A percentile compares a stretch with the other conserved stretches of the same genome.
These are phyloP conservation scores for Aspergillus bertholletiae DNA, from an alignment of 495 filamentous ascomycete species.

Conservation along the genomic window DNA sequence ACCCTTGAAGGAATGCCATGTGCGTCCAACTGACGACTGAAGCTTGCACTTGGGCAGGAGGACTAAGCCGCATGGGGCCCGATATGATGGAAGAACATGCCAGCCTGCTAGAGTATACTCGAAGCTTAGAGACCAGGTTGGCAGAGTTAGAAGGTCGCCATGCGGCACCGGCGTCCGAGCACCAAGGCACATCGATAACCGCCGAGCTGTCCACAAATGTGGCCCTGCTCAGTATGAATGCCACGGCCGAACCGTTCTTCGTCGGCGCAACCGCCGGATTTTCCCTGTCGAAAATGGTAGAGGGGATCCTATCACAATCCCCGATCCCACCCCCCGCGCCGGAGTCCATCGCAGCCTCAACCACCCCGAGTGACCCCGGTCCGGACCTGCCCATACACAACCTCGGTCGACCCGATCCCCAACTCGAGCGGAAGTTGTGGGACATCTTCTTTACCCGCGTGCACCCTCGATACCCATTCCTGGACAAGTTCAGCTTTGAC, in stretches of 20 bases:
- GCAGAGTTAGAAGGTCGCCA: not conserved
- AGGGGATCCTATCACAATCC: not conserved
- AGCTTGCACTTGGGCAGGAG: not conserved
- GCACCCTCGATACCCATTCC: not conserved
- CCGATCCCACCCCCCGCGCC: not conserved
- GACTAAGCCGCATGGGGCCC: not conserved
- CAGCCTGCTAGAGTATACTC: not conserved
- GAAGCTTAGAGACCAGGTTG: not conserved
- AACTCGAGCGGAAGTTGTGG: not conserved
- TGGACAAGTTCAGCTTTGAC: not conserved
- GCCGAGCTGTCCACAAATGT: not conserved
- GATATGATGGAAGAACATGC: not conserved
- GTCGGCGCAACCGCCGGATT: not conserved
- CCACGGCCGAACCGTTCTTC: not conserved
- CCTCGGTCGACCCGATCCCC: not conserved
- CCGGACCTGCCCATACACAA: not conserved
- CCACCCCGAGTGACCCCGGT: not conserved
- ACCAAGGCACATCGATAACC: not conserved
- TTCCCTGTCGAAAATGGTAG: not conserved
- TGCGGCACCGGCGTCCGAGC: not conserved
- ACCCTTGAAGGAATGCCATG: not conserved
- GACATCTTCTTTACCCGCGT: not conserved
- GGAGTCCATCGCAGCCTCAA: not conserved
- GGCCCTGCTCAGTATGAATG: not conserved
- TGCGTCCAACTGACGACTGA: not conserved